Evolutionary conservation across 768 basidiomycete genomes (phyloP), one percentile per base, ranked within the genome.

Genomic region (Russula ochroleuca): DNA sequence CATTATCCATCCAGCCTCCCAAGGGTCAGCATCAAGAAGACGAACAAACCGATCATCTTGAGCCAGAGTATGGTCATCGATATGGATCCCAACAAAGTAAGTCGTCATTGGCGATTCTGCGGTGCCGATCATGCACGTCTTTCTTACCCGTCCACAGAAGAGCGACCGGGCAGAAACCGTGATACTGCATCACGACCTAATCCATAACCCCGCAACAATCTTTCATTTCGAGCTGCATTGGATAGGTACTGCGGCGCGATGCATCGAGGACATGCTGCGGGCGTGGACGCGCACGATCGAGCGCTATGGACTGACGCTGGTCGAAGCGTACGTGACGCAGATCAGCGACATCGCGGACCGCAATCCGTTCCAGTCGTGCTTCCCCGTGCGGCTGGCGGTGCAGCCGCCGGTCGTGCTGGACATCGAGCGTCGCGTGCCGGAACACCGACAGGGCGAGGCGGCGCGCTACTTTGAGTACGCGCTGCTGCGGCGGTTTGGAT

Each of bases 151-250:
- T 48, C n/a, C 8, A n/a, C 75, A 90, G 87, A 82, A 82, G 75
- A 94, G 91, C 70, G 88, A 92, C 73, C 88, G 92, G 69, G 90
- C 93, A 0, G 94, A 97, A 74, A 83, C 86, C 3, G 90, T 92
- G 19, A 81, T 95, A 35, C 79, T 98, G 28, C 95, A 98, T 72
- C 86, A 95, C 73, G 97, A 98, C 75, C 84, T 97, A 61, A 90
- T 96, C 57, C 96, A 98, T 73, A 98, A 98, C 70, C 90, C 93
- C 0, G 83, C 80, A n/a, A 96, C 89, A 33, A 92, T 90, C 63
- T 97, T 97, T 76, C 96, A 98, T 74, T 94, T 98, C 69, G 95
- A 99, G 74, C 79, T 99, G 33, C 92, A 96, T 65, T 99, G 97
- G 96, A 88, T 98, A 45, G 94, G 93, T 2, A 90, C 94, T 2